These are phyloP conservation scores for Aspergillus indologenus DNA, from an alignment of 495 filamentous ascomycete species.

Conservation along the genomic window DNA sequence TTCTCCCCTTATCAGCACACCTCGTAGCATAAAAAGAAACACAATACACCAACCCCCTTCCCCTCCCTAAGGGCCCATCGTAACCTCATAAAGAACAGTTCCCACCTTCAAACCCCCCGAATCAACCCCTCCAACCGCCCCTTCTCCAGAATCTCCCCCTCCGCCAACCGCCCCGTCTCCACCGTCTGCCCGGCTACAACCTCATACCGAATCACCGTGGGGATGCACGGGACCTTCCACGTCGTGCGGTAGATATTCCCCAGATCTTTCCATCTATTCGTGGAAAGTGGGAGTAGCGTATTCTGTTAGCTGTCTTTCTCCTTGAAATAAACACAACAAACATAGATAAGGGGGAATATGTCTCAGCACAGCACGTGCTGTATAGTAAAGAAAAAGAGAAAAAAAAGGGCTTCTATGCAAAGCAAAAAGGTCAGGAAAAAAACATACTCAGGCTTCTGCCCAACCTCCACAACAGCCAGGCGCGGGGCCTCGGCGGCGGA, in stretches of 20 bases:
- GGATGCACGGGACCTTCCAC: slow-evolving; percentile 27
- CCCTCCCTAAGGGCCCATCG: no score
- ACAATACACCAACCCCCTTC: no score
- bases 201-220: slow-evolving; percentile 30
- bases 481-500: slow-evolving; percentile 14
- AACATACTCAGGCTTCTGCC: slow-evolving; percentile 29
- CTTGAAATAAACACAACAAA: background rate
- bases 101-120: background rate
- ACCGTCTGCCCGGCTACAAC: slow-evolving; percentile 24
- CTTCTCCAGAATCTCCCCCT: slow-evolving; percentile 30
- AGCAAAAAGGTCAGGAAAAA: background rate
- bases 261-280: slow-evolving; percentile 27
- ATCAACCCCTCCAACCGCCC: slow-evolving; percentile 15
- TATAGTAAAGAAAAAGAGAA: no score
- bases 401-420: background rate
- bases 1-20: no score
- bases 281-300: background rate
- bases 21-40: no score
- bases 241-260: slow-evolving; percentile 28
- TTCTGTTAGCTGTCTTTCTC: no score
- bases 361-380: no score
- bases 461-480: slow-evolving; percentile 27
- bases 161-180: slow-evolving; percentile 27
- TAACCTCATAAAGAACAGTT: no score
- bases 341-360: background rate